Evolutionary conservation across 352 stramenopile species (phyloP).

Genomic region (Globisporangium canariense): DNA sequence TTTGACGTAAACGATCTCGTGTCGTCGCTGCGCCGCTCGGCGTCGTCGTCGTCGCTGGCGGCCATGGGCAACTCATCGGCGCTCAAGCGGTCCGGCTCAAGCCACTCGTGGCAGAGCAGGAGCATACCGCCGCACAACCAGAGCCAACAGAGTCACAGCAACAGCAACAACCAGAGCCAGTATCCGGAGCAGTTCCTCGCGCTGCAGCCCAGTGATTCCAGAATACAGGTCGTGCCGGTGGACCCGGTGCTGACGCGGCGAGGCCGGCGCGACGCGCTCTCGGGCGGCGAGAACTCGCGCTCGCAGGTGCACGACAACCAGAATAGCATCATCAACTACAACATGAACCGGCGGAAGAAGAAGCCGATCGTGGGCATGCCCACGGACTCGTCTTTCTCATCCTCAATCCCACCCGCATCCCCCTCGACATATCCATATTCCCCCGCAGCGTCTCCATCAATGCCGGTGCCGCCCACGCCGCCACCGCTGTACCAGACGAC

Average conservation of each 20-base stretch:
- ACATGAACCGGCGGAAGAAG: constrained; percentile 58
- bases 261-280: constrained; percentile 37
- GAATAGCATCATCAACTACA: constrained; percentile 59
- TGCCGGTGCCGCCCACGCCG: not conserved
- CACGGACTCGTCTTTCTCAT: constrained; percentile 23
- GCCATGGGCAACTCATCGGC: constrained; percentile 19
- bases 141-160: constrained; percentile 22
- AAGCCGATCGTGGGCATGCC: constrained; percentile 43
- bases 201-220: not conserved
- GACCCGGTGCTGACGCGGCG: constrained; percentile 26
- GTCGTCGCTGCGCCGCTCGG: constrained; percentile 17
- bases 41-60: constrained; percentile 29
- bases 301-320: constrained; percentile 17
- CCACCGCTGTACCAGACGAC: not conserved
- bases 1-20: constrained; percentile 61
- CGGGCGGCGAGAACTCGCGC: constrained; percentile 28
- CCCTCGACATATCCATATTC: not conserved
- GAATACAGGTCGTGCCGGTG: constrained; percentile 28
- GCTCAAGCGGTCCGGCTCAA: constrained; percentile 19
- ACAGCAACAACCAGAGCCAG: not conserved
- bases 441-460: constrained; percentile 21
- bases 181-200: constrained; percentile 7
- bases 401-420: not conserved
- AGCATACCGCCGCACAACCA: constrained; percentile 1
- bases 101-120: constrained; percentile 5